These are phyloP conservation scores for Crithidia mellificae DNA, from an alignment of 208 protist genomes.

Conservation along the genomic window DNA sequence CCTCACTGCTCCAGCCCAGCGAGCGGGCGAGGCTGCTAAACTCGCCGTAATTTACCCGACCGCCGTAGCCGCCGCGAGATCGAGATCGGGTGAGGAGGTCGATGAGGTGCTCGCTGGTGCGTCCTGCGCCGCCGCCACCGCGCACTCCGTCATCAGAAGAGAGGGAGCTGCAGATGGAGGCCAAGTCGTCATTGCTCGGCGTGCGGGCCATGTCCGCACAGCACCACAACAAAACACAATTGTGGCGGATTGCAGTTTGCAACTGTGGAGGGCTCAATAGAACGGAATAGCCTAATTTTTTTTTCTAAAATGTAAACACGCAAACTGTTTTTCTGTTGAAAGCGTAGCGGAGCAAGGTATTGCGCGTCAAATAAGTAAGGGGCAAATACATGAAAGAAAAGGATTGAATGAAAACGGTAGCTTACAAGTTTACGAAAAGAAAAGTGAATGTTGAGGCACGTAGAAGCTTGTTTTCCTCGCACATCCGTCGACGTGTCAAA, in stretches of 20 bases:
- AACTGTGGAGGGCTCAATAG: too few species aligned
- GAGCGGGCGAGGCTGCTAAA: constrained; percentile 38
- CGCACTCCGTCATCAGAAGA: constrained; percentile 5
- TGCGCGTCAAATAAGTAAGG: too few species aligned
- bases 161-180: constrained; percentile 18
- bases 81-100: constrained; percentile 42
- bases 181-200: not conserved
- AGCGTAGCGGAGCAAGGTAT: too few species aligned
- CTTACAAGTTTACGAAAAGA: too few species aligned
- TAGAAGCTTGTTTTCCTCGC: too few species aligned
- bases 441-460: too few species aligned
- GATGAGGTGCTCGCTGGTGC: constrained; percentile 22
- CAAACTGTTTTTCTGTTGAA: too few species aligned
- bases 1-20: constrained; percentile 59
- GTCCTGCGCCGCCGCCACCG: not conserved
- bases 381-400: too few species aligned
- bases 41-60: constrained; percentile 54
- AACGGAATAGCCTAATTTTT: too few species aligned
- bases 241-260: not conserved
- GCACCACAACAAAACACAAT: not conserved
- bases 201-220: not conserved
- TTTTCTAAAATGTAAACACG: too few species aligned
- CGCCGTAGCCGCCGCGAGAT: constrained; percentile 56
- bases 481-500: too few species aligned
- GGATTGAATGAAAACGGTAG: too few species aligned